Evolutionary conservation across 345 rosid genomes (phyloP).

Genomic region (Capsella bursapastoris): DNA sequence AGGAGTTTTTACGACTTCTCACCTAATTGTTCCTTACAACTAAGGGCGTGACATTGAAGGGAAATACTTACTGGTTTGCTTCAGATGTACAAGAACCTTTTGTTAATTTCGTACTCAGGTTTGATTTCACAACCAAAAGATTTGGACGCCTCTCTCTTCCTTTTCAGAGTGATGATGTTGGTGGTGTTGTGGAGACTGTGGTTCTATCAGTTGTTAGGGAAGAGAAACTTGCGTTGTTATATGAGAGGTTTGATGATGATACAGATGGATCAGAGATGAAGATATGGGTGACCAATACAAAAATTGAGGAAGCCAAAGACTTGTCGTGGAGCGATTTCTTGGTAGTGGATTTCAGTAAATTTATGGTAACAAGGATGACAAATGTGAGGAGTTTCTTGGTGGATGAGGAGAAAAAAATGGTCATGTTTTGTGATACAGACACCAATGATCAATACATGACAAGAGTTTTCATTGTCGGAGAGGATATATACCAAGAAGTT

Average conservation of each 20-base stretch:
- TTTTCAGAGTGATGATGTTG: background rate
- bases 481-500: background rate
- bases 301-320: background rate
- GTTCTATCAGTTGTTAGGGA: constrained; percentile 1
- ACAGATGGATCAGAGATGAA: background rate
- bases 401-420: constrained; percentile 10
- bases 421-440: background rate
- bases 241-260: background rate
- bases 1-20: background rate
- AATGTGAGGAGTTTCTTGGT: background rate
- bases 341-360: background rate
- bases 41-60: background rate
- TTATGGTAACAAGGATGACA: background rate
- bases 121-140: background rate
- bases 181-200: background rate
- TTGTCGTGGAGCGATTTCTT: background rate
- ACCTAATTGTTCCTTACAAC: background rate
- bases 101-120: background rate
- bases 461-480: background rate
- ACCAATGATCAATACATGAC: background rate
- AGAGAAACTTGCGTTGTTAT: background rate
- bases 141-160: background rate
- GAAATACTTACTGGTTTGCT: background rate
- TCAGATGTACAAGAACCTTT: background rate
- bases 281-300: background rate